Conservation (phyloP, 352 stramenopile genomes). For the Phytopythium boreale region DNA sequence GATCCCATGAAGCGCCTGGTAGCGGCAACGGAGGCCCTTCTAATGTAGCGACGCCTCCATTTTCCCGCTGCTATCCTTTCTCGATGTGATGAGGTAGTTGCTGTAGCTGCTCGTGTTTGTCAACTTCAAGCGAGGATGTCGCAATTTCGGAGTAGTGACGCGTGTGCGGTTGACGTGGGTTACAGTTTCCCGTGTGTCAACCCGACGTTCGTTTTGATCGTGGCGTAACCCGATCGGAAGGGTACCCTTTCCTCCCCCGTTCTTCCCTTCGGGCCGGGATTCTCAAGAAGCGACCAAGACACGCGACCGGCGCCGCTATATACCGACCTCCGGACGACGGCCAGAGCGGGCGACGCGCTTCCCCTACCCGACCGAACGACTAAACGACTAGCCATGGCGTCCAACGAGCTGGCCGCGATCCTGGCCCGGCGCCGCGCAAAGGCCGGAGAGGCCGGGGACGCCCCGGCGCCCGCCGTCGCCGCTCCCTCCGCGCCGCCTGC, state of each 20-base stretch:
- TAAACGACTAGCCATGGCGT: slow-evolving; percentile 38
- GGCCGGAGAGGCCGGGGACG: slow-evolving; percentile 39
- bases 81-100: no score
- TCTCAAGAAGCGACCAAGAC: background rate
- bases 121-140: background rate
- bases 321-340: background rate
- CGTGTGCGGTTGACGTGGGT: no score
- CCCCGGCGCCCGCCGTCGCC: slow-evolving; percentile 21
- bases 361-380: background rate
- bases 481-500: slow-evolving; percentile 18
- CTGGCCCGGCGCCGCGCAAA: slow-evolving; percentile 75
- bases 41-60: no score
- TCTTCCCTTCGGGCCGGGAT: background rate
- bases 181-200: background rate
- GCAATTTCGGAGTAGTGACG: background rate
- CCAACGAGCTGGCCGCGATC: slow-evolving; percentile 82
- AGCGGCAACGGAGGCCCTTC: no score
- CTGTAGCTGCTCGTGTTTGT: no score
- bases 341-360: background rate
- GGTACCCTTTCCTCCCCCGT: background rate
- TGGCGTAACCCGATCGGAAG: background rate
- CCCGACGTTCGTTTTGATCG: background rate
- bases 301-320: background rate
- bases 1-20: no score
- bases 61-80: no score